phyloP scores from a whole-genome alignment of 2,329 filamentous ascomycete genomes.

The Penicillium decumbens region DNA sequence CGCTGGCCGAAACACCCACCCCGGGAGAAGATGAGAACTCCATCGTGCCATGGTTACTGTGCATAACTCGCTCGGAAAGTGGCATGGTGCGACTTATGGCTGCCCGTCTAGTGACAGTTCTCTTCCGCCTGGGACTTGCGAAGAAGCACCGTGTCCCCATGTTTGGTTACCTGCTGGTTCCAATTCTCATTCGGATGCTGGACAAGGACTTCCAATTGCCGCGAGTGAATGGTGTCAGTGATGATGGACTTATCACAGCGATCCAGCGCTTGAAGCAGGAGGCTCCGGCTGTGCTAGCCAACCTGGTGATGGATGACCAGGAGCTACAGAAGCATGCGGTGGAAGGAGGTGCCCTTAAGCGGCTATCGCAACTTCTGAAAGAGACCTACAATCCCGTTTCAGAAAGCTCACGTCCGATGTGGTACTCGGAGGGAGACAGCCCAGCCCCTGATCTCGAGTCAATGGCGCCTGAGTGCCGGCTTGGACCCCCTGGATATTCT shows the following conservation, averaged over 20 bases:
- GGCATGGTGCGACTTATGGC: constrained; percentile 63
- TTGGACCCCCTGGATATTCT: constrained; percentile 60
- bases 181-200: constrained; percentile 64
- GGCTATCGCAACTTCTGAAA: constrained; percentile 61
- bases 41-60: constrained; percentile 68
- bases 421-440: constrained; percentile 45
- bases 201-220: constrained; percentile 48
- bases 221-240: constrained; percentile 38
- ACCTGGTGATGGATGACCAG: constrained; percentile 72
- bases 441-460: constrained; percentile 19
- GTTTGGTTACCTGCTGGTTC: constrained; percentile 64
- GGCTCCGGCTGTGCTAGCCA: constrained; percentile 70
- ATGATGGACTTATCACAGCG: constrained; percentile 38
- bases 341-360: constrained; percentile 61
- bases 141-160: constrained; percentile 60
- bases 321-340: constrained; percentile 76
- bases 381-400: constrained; percentile 59
- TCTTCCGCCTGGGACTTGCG: constrained; percentile 65
- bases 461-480: constrained; percentile 39
- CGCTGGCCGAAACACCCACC: constrained; percentile 38
- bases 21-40: constrained; percentile 63
- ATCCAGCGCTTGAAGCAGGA: constrained; percentile 60
- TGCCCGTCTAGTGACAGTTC: constrained; percentile 61
- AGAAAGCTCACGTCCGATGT: constrained; percentile 50
- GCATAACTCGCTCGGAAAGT: constrained; percentile 54